These are phyloP conservation scores for Dryas octopetala DNA, from an alignment of 306 rosid genomes.

Conservation along the genomic window DNA sequence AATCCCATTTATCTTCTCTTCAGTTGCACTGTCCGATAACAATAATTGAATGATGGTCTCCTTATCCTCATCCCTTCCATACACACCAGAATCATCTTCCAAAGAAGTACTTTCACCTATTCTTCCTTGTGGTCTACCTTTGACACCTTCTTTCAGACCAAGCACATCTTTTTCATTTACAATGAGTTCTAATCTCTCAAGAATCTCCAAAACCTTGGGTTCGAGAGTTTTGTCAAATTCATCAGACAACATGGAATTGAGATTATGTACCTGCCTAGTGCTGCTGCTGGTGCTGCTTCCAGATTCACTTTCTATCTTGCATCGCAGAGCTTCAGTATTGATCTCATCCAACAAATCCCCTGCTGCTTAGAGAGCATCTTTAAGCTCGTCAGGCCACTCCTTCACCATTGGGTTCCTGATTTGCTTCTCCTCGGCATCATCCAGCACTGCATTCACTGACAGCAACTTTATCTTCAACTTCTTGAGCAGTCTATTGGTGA, in stretches of 20 bases:
- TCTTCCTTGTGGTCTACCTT: neutral
- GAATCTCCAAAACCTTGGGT: too few relatives aligned
- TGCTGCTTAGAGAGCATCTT: neutral
- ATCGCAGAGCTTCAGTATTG: neutral
- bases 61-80: neutral
- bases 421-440: constrained; percentile 28
- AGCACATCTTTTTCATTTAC: neutral
- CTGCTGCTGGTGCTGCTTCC: neutral
- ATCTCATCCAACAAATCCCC: constrained; percentile 5
- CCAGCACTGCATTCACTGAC: neutral
- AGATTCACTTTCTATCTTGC: neutral
- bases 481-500: neutral
- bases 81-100: neutral
- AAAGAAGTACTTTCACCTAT: neutral
- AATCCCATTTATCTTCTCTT: neutral
- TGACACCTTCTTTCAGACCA: neutral
- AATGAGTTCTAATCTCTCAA: neutral
- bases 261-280: neutral
- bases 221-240: too few relatives aligned
- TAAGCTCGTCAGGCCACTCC: constrained; percentile 15
- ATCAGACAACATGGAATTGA: neutral
- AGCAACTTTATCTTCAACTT: constrained; percentile 10
- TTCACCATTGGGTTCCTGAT: neutral
- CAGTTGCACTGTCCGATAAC: neutral
- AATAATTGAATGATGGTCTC: neutral